Evolutionary conservation across 2,329 filamentous ascomycete species (phyloP), one percentile per base, ranked within the genome.

Genomic region (Thelonectria blattea): DNA sequence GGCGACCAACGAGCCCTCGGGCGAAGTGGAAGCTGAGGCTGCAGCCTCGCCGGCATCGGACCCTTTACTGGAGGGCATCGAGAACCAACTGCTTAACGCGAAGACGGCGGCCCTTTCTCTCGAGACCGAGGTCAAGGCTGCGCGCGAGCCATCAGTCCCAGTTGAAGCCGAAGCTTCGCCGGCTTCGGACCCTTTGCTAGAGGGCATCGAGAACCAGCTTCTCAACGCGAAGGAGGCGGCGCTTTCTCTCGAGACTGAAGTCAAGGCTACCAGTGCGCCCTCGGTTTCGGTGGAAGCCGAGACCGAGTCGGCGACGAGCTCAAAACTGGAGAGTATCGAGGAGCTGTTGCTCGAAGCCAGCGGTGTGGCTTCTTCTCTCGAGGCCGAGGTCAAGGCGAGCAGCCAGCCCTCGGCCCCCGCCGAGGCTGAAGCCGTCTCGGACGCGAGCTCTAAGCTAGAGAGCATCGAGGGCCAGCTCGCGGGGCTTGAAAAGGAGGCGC

Each of bases 391-490:
- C 47, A 32, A 49, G 48, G 27, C 52, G 14, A 46, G 7, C 8
- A 20, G 32, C 1, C 30, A 52, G 18, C 22, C 45, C 14, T 52
- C 63, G 18, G 15, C 47, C 10, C 45, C 55, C 14, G 18, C 41
- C 18, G 22, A 34, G 41, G n/a, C 24, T 12, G 52, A 53, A 17
- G 17, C 60, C n/a, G 46, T 47, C 50, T 34, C 49, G 34, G 39
- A 48, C 3, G 45, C 42, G 32, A 48, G 41, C 22, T 56, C 52
- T 12, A 58, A 55, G 46, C 51, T 70, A 41, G 45, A 61, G 12
- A 64, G 52, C 43, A 66, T 70, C 14, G 68, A 70, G 47, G 63
- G 66, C 39, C 61, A 70, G 42, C 34, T 70, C 41, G 58, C 64
- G 3, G 58, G 61, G 17, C 56, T 67, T n/a, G 63, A 59, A 27